phyloP scores from a whole-genome alignment of 345 rosid genomes.

The Melastoma malabathricum region DNA sequence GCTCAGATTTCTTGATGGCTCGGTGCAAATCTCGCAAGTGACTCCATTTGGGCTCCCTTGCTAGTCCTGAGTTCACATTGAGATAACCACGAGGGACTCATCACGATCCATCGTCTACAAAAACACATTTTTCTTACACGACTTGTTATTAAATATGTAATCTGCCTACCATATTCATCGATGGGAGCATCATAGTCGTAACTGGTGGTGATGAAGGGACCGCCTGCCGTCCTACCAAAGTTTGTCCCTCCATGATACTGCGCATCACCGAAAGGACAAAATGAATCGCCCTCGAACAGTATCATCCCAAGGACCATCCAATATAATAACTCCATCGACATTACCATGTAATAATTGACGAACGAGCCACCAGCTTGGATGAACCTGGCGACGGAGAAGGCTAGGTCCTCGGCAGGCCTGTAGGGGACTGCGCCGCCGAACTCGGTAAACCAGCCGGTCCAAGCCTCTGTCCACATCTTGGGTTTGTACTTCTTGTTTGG shows the following conservation, averaged over 20 bases:
- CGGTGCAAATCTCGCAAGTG: conserved; percentile 36
- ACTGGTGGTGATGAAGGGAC: conserved; percentile 20
- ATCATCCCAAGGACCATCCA: background rate
- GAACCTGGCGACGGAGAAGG: conserved; percentile 62
- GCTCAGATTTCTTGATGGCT: conserved; percentile 22
- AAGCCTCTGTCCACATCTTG: conserved; percentile 82
- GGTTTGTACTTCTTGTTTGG: conserved; percentile 59
- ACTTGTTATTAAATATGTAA: too few species aligned
- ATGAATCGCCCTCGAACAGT: background rate
- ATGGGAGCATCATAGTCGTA: conserved; percentile 34
- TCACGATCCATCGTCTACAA: too few species aligned
- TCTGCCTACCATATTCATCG: conserved; percentile 29
- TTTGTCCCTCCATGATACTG: conserved; percentile 44
- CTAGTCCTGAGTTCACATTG: conserved; percentile 13
- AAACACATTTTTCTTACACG: too few species aligned
- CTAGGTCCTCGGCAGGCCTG: conserved; percentile 73
- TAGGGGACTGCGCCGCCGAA: conserved; percentile 24
- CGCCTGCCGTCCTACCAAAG: conserved; percentile 28
- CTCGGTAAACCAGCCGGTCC: conserved; percentile 58
- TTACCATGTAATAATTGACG: conserved; percentile 75
- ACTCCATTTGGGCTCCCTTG: conserved; percentile 41
- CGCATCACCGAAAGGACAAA: background rate
- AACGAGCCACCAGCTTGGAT: conserved; percentile 63
- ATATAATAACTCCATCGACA: background rate
- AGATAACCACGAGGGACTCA: too few species aligned